A percentile compares a stretch with the other conserved stretches of the same genome.
Conservation (phyloP, 2,329 filamentous ascomycete genomes). For the Malbranchea zuffiana region DNA sequence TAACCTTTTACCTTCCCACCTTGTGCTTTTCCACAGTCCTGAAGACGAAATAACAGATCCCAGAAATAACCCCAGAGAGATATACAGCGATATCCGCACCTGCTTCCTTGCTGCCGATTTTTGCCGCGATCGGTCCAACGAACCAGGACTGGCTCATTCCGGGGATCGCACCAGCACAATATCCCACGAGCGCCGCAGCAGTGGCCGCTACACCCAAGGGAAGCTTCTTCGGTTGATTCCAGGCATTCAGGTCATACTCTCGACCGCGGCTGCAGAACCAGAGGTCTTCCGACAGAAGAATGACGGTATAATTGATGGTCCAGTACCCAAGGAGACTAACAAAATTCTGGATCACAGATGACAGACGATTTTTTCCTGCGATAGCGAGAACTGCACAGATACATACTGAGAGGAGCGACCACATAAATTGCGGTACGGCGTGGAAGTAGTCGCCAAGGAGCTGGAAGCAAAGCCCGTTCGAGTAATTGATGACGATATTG, state of each 20-base stretch:
- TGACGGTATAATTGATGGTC: constrained; percentile 37
- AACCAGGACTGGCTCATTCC: constrained; percentile 4
- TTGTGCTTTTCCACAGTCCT: constrained; percentile 6
- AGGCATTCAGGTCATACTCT: constrained; percentile 37
- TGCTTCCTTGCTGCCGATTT: constrained; percentile 1
- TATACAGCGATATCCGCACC: constrained; percentile 1
- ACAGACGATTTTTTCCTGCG: constrained; percentile 33
- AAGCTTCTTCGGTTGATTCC: constrained; percentile 36
- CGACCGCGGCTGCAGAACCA: constrained; percentile 33
- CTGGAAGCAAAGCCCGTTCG: constrained; percentile 36
- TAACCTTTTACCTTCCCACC: constrained; percentile 8
- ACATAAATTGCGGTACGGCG: constrained; percentile 43
- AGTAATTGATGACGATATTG: constrained; percentile 36
- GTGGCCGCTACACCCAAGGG: constrained; percentile 27
- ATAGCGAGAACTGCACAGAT: constrained; percentile 36
- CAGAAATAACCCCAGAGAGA: not conserved
- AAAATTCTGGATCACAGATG: constrained; percentile 37
- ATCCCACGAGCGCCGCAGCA: constrained; percentile 11
- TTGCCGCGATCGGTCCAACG: constrained; percentile 5
- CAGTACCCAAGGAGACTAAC: constrained; percentile 39
- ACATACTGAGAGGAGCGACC: constrained; percentile 36
- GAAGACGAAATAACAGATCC: constrained; percentile 3
- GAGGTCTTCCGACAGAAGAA: constrained; percentile 37
- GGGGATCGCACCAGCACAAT: not conserved
- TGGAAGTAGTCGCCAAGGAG: constrained; percentile 39